Base-by-base conservation (phyloP, 345 rosid genomes). In the Tarenaya hassleriana region DNA sequence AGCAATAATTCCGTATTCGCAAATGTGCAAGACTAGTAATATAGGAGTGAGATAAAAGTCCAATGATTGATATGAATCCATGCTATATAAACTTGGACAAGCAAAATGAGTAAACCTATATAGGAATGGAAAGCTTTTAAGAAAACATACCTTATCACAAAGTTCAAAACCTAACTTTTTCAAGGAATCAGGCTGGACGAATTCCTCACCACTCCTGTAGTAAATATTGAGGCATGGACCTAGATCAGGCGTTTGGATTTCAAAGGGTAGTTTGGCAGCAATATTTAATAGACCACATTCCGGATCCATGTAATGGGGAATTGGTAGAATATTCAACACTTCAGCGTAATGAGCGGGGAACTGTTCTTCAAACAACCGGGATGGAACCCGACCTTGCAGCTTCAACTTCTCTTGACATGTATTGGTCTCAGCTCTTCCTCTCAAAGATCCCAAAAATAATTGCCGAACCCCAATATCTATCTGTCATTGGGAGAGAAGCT, bases 301-400 rank as follows among this genome's bases (percentile, higher is more conserved):
- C 7, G 91, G 94, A 60, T 92, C 80, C 91, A 83, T 86, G 74
- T 92, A 92, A 53, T 71, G 83, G 10, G 83, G 83, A 69, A 92
- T 76, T 50, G 94, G 97, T 56, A 88, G 68, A 51, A 79, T 55
- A 21, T 55, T 78, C 54, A 85, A 66, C 43, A 88, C 68, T 69
- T 88, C 88, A 31, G 82, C 61, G 55, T 66, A 83, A 69, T 92
- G 98, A 54, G 69, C 74, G 11, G 97, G 86, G 69, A 92, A 85
- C 55, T 83, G 91, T 63, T 88, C 83, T 67, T 73, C 70, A 60
- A 92, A 88, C 62, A 81, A 67, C 27, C 47, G 69, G 68, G 98
- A 75, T 44, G 95, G 78, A 69, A 92, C 81, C 97, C 95, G 85
- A 51, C 88, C 94, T 68, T 83, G 80, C 74, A 92, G 65, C 70